Percentiles rank a stretch among this genome's conserved stretches.
These are phyloP conservation scores for Yarrowia osloensis DNA, from an alignment of 805 yeast genomes.

Conservation along the genomic window DNA sequence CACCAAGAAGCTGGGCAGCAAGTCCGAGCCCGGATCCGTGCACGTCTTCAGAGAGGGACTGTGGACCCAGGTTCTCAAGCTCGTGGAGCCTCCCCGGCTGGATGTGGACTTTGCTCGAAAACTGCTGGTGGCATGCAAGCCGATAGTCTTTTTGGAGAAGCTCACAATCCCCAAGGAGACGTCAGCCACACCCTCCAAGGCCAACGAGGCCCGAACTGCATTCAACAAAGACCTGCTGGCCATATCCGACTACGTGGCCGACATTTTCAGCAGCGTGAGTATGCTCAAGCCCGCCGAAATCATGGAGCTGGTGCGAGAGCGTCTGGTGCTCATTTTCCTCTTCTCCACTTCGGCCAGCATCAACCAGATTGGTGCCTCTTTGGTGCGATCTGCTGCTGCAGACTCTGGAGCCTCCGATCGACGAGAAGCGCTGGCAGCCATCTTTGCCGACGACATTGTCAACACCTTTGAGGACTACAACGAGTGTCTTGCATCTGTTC, in stretches of 20 bases:
- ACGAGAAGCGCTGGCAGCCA: conserved; percentile 65
- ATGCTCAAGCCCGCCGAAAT: background rate
- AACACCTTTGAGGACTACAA: conserved; percentile 54
- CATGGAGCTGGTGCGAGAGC: conserved; percentile 5
- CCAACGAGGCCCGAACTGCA: background rate
- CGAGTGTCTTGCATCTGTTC: conserved; percentile 50
- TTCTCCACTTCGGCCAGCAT: background rate
- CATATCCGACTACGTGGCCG: conserved; percentile 3
- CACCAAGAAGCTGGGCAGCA: conserved; percentile 1
- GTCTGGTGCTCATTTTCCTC: conserved; percentile 6
- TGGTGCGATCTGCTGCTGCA: background rate
- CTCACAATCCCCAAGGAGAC: conserved; percentile 8
- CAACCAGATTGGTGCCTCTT: conserved; percentile 21
- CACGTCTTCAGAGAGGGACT: background rate
- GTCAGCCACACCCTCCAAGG: background rate
- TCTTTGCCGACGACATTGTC: conserved; percentile 51
- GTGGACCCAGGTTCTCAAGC: background rate
- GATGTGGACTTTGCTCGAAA: conserved; percentile 9
- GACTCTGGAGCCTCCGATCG: conserved; percentile 75
- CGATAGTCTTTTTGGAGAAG: conserved; percentile 1
- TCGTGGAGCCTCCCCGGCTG: conserved; percentile 7
- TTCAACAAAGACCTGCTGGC: conserved; percentile 3
- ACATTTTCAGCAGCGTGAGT: conserved; percentile 2
- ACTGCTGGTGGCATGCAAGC: conserved; percentile 1
- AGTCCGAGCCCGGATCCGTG: conserved; percentile 9